Percentiles rank a stretch among this genome's conserved stretches.
Conservation (phyloP, 164 flowering plant genomes). For the Vitis rotundifolia region DNA sequence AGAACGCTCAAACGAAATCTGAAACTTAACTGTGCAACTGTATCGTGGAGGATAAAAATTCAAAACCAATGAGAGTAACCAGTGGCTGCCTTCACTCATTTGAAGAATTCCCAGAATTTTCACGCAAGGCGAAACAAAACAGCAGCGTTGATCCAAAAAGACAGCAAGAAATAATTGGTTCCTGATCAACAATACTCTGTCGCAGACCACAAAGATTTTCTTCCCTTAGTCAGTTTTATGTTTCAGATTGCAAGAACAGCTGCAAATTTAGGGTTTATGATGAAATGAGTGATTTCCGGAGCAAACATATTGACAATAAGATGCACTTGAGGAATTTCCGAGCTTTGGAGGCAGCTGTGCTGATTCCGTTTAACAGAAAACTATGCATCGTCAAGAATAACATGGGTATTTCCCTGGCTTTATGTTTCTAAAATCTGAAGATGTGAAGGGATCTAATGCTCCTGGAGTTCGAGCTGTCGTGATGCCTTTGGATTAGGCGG, state of each 20-base stretch:
- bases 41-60: no score
- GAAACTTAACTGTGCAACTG: no score
- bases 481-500: no score
- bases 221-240: conserved; percentile 67
- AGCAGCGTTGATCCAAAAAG: no score
- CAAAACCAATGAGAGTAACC: no score
- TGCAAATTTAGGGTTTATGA: conserved; percentile 76
- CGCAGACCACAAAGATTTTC: background rate
- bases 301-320: conserved; percentile 66
- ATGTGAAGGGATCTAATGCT: background rate
- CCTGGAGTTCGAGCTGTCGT: no score
- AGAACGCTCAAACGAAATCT: no score
- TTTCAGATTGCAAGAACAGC: conserved; percentile 79
- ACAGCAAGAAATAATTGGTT: no score
- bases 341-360: conserved; percentile 73
- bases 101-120: no score
- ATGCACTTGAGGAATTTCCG: conserved; percentile 67
- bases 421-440: conserved; percentile 50
- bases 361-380: conserved; percentile 62
- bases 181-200: no score
- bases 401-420: conserved; percentile 74
- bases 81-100: no score
- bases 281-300: conserved; percentile 58
- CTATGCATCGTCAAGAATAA: conserved; percentile 74
- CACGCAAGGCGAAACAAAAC: no score